phyloP scores from a whole-genome alignment of 805 yeast genomes.

The Candida palmyrensis region DNA sequence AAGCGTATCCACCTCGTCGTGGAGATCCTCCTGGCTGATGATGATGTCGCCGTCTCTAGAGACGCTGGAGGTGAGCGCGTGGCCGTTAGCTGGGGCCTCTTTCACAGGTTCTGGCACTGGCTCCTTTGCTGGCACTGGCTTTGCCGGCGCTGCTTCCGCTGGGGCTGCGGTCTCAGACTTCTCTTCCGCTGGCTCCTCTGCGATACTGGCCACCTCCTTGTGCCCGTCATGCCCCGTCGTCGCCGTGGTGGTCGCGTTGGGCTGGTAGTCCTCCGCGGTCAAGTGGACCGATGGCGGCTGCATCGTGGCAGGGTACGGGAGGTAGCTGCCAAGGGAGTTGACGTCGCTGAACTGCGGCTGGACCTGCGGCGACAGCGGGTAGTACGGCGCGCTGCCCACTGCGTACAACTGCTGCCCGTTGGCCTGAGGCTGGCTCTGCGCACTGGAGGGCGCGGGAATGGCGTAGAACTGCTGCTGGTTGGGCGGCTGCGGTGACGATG shows the following conservation, averaged over 20 bases:
- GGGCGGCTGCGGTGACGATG: constrained; percentile 28
- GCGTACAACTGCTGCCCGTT: constrained; percentile 5
- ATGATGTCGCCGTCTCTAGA: constrained; percentile 1
- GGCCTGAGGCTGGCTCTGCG: constrained; percentile 6
- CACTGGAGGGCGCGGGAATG: constrained; percentile 6
- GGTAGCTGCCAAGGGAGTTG: constrained; percentile 5
- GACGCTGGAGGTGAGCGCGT: background rate
- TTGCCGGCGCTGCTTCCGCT: background rate
- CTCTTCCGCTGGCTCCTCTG: too few species aligned
- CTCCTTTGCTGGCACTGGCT: too few species aligned
- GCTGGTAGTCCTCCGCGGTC: constrained; percentile 2
- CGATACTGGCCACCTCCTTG: too few species aligned
- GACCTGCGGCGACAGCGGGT: constrained; percentile 3
- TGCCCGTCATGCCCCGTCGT: background rate
- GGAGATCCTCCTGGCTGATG: background rate
- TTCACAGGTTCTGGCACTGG: too few species aligned
- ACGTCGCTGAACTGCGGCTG: constrained; percentile 2
- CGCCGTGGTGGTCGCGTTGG: constrained; percentile 1
- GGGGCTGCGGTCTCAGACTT: background rate
- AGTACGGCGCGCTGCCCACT: background rate
- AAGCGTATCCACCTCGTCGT: constrained; percentile 8
- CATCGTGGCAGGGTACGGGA: constrained; percentile 5
- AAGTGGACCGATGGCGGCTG: constrained; percentile 3
- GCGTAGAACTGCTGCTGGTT: constrained; percentile 8
- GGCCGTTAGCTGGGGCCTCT: too few species aligned